Conservation (phyloP, 2,329 filamentous ascomycete species). For the Alternaria incomplexa region DNA sequence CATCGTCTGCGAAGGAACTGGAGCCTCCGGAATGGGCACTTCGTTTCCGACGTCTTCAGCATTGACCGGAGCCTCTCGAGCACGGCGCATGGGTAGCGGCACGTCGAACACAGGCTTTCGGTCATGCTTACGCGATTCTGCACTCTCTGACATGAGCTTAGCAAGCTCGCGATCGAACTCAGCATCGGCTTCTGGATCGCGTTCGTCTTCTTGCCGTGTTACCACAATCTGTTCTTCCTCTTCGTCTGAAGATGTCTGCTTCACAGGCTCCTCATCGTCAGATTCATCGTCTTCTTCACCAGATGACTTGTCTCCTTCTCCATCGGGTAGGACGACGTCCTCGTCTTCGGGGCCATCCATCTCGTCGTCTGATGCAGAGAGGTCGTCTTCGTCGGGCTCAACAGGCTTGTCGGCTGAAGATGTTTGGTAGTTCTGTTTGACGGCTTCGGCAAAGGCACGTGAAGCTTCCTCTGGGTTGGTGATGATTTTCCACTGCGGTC, state of each 20-base stretch:
- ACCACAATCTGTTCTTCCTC: slow-evolving; percentile 90
- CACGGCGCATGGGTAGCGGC: slow-evolving; percentile 86
- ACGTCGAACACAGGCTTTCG: slow-evolving; percentile 94
- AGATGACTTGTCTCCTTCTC: slow-evolving; percentile 60
- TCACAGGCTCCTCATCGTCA: slow-evolving; percentile 53
- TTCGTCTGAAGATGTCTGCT: slow-evolving; percentile 69
- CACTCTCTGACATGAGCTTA: slow-evolving; percentile 96
- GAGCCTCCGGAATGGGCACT: slow-evolving; percentile 43
- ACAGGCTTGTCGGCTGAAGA: slow-evolving; percentile 71
- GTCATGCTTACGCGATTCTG: slow-evolving; percentile 95
- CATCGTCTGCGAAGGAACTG: slow-evolving; percentile 69
- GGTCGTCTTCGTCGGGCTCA: slow-evolving; percentile 76
- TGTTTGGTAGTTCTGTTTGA: slow-evolving; percentile 86
- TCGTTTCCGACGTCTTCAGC: slow-evolving; percentile 52
- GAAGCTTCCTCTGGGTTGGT: slow-evolving; percentile 82
- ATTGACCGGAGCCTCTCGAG: slow-evolving; percentile 61
- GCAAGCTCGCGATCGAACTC: slow-evolving; percentile 98
- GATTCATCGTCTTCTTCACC: slow-evolving; percentile 62
- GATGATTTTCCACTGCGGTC: slow-evolving; percentile 92
- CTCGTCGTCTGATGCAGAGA: slow-evolving; percentile 78
- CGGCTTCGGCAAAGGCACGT: slow-evolving; percentile 82
- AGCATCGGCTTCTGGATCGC: slow-evolving; percentile 92
- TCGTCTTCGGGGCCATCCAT: slow-evolving; percentile 57
- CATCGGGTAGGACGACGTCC: slow-evolving; percentile 52
- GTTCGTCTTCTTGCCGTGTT: slow-evolving; percentile 84